Evolutionary conservation across 441 rosid species (phyloP).

Genomic region (Pelargonium myrrhifolium): DNA sequence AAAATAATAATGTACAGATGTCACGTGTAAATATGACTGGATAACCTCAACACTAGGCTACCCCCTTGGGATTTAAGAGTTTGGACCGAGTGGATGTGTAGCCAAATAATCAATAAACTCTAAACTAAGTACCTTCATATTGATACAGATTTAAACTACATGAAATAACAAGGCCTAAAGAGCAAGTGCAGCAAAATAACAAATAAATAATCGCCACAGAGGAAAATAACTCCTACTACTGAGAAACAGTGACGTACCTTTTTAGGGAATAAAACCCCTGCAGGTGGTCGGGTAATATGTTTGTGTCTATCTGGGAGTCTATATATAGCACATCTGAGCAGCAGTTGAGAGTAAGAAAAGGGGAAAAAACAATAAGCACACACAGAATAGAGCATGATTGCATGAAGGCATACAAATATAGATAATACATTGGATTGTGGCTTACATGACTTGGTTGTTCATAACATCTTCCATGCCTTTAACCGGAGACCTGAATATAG

Average conservation of each 20-base stretch:
- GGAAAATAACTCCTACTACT: not conserved
- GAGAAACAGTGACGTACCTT: conserved; percentile 38
- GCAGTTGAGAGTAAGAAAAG: conserved; percentile 4
- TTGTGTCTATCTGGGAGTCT: conserved; percentile 65
- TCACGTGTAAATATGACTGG: too few relatives aligned
- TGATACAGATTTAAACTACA: too few relatives aligned
- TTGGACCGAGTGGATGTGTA: too few relatives aligned
- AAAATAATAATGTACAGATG: too few relatives aligned
- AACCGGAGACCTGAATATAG: conserved; percentile 72
- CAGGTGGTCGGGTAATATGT: conserved; percentile 50
- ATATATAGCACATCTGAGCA: conserved; percentile 70
- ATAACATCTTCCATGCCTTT: conserved; percentile 73
- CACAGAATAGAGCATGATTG: not conserved
- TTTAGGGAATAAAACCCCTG: conserved; percentile 59
- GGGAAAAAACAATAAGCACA: not conserved
- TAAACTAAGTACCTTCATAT: too few relatives aligned
- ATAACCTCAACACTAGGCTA: too few relatives aligned
- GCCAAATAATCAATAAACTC: too few relatives aligned
- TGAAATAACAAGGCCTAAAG: too few relatives aligned
- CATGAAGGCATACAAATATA: not conserved
- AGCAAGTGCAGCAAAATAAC: too few relatives aligned
- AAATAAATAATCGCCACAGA: not conserved
- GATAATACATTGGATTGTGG: conserved; percentile 12
- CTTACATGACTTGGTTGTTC: conserved; percentile 85
- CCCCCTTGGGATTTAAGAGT: too few relatives aligned